A percentile compares a stretch with the other conserved stretches of the same genome.
These are phyloP conservation scores for Raddia guianensis DNA, from an alignment of 176 grass and related monocot species.

Conservation along the genomic window DNA sequence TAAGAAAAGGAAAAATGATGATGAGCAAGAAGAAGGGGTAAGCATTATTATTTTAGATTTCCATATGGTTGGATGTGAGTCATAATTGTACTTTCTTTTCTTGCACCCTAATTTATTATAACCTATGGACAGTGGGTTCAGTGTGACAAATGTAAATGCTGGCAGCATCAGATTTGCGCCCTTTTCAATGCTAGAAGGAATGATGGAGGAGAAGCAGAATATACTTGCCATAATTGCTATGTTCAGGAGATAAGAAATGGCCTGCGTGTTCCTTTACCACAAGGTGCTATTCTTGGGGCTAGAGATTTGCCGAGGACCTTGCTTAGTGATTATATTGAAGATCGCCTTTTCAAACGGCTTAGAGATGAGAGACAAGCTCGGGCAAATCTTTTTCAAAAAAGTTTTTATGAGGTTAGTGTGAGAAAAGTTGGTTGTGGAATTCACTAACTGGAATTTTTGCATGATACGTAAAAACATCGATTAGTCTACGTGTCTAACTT, in stretches of 20 bases:
- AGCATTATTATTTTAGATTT: slow-evolving; percentile 21
- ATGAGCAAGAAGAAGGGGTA: slow-evolving; percentile 82
- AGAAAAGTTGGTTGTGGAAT: not conserved
- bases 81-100: slow-evolving; percentile 22
- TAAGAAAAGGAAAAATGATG: slow-evolving; percentile 74
- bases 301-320: slow-evolving; percentile 84
- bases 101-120: slow-evolving; percentile 28
- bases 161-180: slow-evolving; percentile 96
- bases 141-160: slow-evolving; percentile 93
- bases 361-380: slow-evolving; percentile 76
- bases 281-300: slow-evolving; percentile 78
- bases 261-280: slow-evolving; percentile 59
- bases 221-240: slow-evolving; percentile 76
- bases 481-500: slow-evolving; percentile 1
- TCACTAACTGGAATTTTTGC: not conserved
- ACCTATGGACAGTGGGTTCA: slow-evolving; percentile 70
- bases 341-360: slow-evolving; percentile 63
- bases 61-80: slow-evolving; percentile 21
- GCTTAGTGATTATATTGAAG: slow-evolving; percentile 84
- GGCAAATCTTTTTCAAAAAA: slow-evolving; percentile 57
- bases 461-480: not conserved
- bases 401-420: slow-evolving; percentile 63
- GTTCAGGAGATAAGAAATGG: slow-evolving; percentile 68
- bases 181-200: slow-evolving; percentile 83
- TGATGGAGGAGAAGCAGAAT: slow-evolving; percentile 67